Conservation (phyloP, 805 yeast species). For the Ogataea corticis region DNA sequence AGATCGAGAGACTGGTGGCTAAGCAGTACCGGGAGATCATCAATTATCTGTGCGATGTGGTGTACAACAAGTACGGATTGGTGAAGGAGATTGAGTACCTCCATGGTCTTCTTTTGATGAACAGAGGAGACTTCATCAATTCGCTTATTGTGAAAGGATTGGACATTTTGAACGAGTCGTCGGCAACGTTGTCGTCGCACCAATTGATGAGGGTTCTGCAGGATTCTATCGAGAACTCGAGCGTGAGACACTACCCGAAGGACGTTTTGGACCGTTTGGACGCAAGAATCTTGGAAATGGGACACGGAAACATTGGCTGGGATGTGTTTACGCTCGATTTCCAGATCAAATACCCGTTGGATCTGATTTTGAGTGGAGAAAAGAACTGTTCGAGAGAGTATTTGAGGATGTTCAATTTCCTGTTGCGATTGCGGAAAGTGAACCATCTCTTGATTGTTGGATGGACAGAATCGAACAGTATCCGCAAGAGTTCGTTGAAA, state of each 20-base stretch:
- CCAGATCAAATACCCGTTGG: constrained; percentile 49
- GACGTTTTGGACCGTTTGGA: constrained; percentile 60
- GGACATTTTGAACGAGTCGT: constrained; percentile 56
- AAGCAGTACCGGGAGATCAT: constrained; percentile 54
- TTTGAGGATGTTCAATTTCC: constrained; percentile 76
- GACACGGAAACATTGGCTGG: constrained; percentile 80
- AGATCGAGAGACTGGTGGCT: constrained; percentile 37
- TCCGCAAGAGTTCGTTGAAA: constrained; percentile 31
- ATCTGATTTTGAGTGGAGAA: constrained; percentile 51
- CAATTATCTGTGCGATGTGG: constrained; percentile 47
- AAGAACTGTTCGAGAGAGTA: constrained; percentile 56
- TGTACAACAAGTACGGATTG: constrained; percentile 51
- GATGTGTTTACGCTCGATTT: constrained; percentile 90
- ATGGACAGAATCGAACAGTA: constrained; percentile 44
- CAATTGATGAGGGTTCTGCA: constrained; percentile 64
- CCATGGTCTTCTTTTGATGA: constrained; percentile 67
- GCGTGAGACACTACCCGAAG: constrained; percentile 42
- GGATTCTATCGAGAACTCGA: constrained; percentile 60
- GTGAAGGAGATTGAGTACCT: constrained; percentile 58
- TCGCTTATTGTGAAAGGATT: constrained; percentile 57
- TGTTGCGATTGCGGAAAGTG: constrained; percentile 76
- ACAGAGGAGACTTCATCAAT: constrained; percentile 82
- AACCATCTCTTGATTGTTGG: constrained; percentile 48
- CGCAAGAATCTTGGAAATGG: constrained; percentile 76
- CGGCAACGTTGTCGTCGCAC: constrained; percentile 62